Base-by-base conservation (phyloP, 441 rosid species). In the Corymbia calophylla region DNA sequence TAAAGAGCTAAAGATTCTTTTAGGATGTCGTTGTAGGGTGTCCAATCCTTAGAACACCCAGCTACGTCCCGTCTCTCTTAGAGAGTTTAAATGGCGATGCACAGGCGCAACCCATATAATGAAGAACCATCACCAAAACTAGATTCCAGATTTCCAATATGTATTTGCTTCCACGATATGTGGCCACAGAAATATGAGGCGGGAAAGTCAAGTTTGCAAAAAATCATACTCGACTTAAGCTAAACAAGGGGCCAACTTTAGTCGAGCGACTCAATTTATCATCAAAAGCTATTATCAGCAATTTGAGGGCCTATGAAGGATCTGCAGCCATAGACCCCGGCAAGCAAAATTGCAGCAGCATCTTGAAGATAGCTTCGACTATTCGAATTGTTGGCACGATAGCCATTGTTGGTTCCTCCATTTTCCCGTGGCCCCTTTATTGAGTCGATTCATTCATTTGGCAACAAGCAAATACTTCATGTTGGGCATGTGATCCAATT, bases 181-280 rank as follows among this genome's bases (percentile, higher is more conserved):
- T 35, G 82, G 82, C 35, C 47, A 73, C 29, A 5, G 15, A 11
- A 73, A 3, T 44, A 77, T 23, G 84, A 77, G n/a, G 84, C 10
- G 16, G 84, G 51, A 39, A 77, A 77, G 84, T 77, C 15, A n/a
- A 4, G 48, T 64, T 13, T 44, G 51, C 51, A 23, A 73, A 73
- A 25, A 73, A 39, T 73, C 49, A 11, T 39, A 12, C 48, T 39
- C 18, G 7, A 31, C 84, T 44, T 77, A 6, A 12, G n/a, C 51
- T 77, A 47, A 77, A 77, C 93, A n/a, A 93, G 92, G 89, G 91
- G 64, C 49, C 84, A 60, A 53, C 89, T 87, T 49, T 91, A 80
- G n/a, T 87, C 32, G n/a, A 80, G 60, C 66, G 88, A 89, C 9
- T 55, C 62, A 73, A 18, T 86, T 87, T 77, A 27, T 89, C 73